A percentile compares a stretch with the other conserved stretches of the same genome.
Evolutionary conservation across 164 flowering plant species (phyloP).

Genomic region (Buxus sempervirens): DNA sequence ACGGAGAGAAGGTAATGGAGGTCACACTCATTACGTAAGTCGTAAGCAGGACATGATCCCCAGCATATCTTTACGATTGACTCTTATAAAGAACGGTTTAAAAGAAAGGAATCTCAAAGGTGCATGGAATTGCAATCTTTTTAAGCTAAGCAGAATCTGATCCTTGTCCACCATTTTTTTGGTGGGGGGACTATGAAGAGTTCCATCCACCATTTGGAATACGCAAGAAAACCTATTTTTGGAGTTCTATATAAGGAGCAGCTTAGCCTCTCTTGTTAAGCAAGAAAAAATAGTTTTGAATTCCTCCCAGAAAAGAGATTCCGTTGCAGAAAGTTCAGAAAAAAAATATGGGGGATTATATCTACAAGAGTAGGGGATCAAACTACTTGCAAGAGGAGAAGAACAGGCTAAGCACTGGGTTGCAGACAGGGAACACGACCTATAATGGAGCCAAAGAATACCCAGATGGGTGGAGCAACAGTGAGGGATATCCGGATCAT

Average conservation of each 20-base stretch:
- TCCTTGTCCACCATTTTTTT: conserved; percentile 1
- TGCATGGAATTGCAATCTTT: not conserved
- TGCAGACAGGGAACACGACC: conserved; percentile 15
- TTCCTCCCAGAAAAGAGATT: not conserved
- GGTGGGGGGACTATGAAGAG: conserved; percentile 1
- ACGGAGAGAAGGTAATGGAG: not conserved
- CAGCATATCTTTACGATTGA: not conserved
- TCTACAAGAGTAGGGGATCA: conserved; percentile 3
- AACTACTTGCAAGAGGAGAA: conserved; percentile 10
- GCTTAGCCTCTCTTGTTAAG: not conserved
- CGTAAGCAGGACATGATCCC: conserved; percentile 6
- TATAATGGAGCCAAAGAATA: conserved; percentile 12
- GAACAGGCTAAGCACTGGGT: conserved; percentile 1
- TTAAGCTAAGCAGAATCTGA: conserved; percentile 8
- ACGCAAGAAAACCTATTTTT: not conserved
- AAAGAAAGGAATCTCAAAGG: not conserved
- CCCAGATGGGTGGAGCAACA: conserved; percentile 10
- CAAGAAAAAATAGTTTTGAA: not conserved
- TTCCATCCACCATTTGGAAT: not conserved
- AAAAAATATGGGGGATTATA: conserved; percentile 15
- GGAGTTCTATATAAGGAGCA: conserved; percentile 15
- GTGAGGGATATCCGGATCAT: conserved; percentile 21
- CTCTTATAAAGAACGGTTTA: too few species aligned
- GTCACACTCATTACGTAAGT: not conserved
- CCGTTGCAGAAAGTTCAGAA: not conserved